Percentiles rank a stretch among this genome's conserved stretches.
These are phyloP conservation scores for Stephania cephalantha DNA, from an alignment of 164 flowering plant genomes.

Conservation along the genomic window DNA sequence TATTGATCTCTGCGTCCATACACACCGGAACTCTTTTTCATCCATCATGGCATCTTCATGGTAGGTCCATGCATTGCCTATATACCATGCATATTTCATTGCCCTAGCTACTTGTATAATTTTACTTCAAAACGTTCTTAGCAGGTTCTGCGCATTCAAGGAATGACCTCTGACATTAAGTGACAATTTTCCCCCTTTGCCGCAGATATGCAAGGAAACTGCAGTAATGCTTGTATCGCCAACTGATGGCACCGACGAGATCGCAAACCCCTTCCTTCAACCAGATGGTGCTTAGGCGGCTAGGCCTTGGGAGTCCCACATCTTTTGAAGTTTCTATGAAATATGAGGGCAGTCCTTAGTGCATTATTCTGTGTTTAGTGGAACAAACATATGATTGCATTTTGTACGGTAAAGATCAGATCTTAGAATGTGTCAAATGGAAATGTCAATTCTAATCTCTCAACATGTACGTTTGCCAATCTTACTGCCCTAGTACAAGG, in stretches of 20 bases:
- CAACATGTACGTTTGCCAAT: background rate
- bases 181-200: background rate
- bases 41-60: too few species aligned
- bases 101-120: too few species aligned
- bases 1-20: too few species aligned
- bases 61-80: too few species aligned
- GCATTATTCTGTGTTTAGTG: background rate
- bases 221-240: slow-evolving; percentile 99
- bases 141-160: too few species aligned
- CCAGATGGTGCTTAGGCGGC: slow-evolving; percentile 76
- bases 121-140: background rate
- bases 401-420: background rate
- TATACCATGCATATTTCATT: too few species aligned
- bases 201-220: slow-evolving; percentile 78
- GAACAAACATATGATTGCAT: too few species aligned
- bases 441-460: background rate
- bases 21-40: too few species aligned
- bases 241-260: slow-evolving; percentile 93
- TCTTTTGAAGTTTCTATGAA: background rate
- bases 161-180: background rate
- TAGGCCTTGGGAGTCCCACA: slow-evolving; percentile 14
- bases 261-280: slow-evolving; percentile 84
- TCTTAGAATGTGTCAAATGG: background rate
- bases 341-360: background rate
- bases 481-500: too few species aligned